Evolutionary conservation across 2,329 filamentous ascomycete species (phyloP).

Genomic region (Trichophyton rubrum): DNA sequence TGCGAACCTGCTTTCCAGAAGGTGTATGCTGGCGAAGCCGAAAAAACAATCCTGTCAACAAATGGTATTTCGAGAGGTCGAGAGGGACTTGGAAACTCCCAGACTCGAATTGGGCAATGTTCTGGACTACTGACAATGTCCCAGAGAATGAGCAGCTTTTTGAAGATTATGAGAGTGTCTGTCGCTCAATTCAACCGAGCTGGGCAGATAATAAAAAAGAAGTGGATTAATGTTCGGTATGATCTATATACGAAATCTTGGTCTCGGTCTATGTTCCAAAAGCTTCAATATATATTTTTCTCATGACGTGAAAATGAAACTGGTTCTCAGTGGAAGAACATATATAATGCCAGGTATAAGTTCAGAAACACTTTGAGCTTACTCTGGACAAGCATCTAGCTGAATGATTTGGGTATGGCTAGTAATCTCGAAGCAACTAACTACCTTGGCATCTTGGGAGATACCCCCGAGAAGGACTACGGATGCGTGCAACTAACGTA

Average conservation of each 20-base stretch:
- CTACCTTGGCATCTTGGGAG: too few species aligned
- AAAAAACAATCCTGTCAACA: constrained; percentile 88
- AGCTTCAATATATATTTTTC: background rate
- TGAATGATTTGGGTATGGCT: too few species aligned
- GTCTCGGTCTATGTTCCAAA: background rate
- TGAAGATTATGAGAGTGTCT: constrained; percentile 63
- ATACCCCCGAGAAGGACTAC: too few species aligned
- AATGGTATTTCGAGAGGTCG: constrained; percentile 96
- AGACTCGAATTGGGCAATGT: constrained; percentile 91
- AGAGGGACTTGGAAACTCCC: constrained; percentile 69
- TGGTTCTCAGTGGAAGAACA: too few species aligned
- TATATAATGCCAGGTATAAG: too few species aligned
- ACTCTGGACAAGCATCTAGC: too few species aligned
- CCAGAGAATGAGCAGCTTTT: constrained; percentile 44
- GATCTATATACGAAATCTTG: background rate
- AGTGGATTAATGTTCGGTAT: constrained; percentile 36
- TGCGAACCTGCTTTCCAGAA: constrained; percentile 70
- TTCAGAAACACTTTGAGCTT: too few species aligned
- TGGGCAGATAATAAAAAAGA: constrained; percentile 37
- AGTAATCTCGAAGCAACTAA: too few species aligned
- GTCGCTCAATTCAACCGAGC: constrained; percentile 44
- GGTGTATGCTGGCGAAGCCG: constrained; percentile 90
- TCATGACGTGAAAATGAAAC: too few species aligned
- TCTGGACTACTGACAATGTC: constrained; percentile 74
- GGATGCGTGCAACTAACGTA: too few species aligned